Evolutionary conservation across 305 asterid species (phyloP), one percentile per base, ranked within the genome.

Genomic region (Fraxinus greggii): DNA sequence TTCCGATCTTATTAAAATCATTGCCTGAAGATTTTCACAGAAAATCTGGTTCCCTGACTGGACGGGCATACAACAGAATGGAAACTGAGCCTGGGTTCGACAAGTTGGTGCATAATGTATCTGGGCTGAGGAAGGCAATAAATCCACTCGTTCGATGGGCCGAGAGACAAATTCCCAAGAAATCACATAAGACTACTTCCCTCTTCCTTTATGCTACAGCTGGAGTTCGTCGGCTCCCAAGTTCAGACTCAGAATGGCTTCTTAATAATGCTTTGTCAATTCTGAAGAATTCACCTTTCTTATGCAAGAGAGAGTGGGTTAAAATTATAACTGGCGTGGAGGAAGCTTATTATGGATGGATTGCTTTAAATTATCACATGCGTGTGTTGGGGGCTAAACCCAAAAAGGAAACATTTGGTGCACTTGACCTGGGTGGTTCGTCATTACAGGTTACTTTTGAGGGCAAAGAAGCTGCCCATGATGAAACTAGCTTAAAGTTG

Each of bases 21-120:
- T 63, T 96, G 88, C 99, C 98, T 31, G 98, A 94, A 89, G 91
- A 84, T 78, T 89, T 91, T 87, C 83, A 88, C 72, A 87, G 85
- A 82, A 92, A 88, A 79, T 78, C 91, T 10, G 87, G 83, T 78
- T 84, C 91, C 7, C 90, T 84, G 78, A 89, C 86, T 51, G 97
- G 97, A 15, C 93, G 97, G 69, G 99, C 99, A 76, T 95, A 93
- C 88, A 91, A 95, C 89, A 87, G 98, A 83, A 91, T 94, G 97
- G 98, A 95, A 86, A 93, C 97, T 36, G 98, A 92, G 86, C 99
- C 99, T n/a, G 99, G 99, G 32, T 90, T 96, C 54, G 98, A 94
- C 89, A 96, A 93, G 86, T 88, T 96, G 90, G 98, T 96, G 67
- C 94, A 87, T 80, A 90, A 96, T 85, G 81, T 79, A 56, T 86